Evolutionary conservation across 2,329 filamentous ascomycete species (phyloP), one percentile per base, ranked within the genome.

Genomic region (Talaromyces sp.): DNA sequence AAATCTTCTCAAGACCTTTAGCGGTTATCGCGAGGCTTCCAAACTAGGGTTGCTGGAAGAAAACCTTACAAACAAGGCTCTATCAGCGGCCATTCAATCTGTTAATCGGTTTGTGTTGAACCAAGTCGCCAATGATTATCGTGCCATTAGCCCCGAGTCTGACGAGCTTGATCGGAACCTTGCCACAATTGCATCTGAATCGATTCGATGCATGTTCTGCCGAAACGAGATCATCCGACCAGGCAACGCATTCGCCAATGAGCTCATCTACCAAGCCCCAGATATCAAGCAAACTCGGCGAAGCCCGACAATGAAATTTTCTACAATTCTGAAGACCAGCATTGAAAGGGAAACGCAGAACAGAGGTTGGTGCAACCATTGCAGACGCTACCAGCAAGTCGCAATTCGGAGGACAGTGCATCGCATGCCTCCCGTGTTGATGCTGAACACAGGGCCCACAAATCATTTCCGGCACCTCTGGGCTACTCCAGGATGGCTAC

Each of bases 341-440:
- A 88, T 99, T 31, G 93, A 98, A 75, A 84, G 91, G 58, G 91
- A 97, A 72, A 89, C 90, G 11, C 91, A 90, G 53, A 92, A 90
- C 51, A 87, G 93, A 68, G 95, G 95, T 7, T 99, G 93, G 93
- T 99, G 95, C 72, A 89, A 89, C 65, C 86, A 89, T 69, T 99
- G 96, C 72, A 89, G 92, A 66, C 85, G 91, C 26, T 98, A 99
- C 72, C 92, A 96, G 73, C 89, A 89, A 58, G 86, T 98, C 57
- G 86, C 88, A 11, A 96, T 91, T 21, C 84, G 90, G 62, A 96
- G 96, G 71, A 90, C 89, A 0, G 89, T 98, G 3, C 88, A 91
- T 66, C 87, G 84, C 46, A 84, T 96, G 62, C 93, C 95, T 0
- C 84, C 86, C 32, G 90, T 97, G n/a, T 75, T 99, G 64, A 89